phyloP scores from a whole-genome alignment of 2,329 filamentous ascomycete genomes.

The Ophiocordyceps robertsii region DNA sequence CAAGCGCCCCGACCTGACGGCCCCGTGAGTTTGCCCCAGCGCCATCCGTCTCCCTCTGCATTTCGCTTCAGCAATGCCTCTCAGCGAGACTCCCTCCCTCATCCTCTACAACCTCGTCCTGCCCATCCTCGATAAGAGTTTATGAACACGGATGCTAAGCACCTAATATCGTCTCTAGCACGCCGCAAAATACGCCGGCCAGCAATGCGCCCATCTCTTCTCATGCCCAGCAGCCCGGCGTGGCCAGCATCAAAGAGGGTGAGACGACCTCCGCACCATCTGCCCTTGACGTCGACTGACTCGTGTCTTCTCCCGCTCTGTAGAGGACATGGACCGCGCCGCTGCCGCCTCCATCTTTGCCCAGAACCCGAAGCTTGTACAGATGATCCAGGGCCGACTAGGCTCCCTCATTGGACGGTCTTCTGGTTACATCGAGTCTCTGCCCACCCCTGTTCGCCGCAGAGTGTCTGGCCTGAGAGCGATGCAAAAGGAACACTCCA shows the following conservation, averaged over 20 bases:
- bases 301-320: conserved; percentile 1
- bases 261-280: conserved; percentile 19
- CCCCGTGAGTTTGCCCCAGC: conserved; percentile 37
- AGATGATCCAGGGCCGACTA: conserved; percentile 96
- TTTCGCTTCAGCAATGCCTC: neutral
- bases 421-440: conserved; percentile 94
- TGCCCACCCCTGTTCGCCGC: conserved; percentile 77
- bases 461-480: conserved; percentile 93
- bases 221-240: conserved; percentile 86
- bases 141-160: conserved; percentile 14
- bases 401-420: conserved; percentile 86
- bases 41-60: neutral
- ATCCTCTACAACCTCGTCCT: neutral
- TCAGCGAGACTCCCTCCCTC: neutral
- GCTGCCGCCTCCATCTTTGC: conserved; percentile 87
- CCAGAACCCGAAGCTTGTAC: conserved; percentile 85
- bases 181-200: conserved; percentile 94
- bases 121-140: too few relatives aligned
- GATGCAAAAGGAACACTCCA: conserved; percentile 96
- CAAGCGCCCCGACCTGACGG: conserved; percentile 44
- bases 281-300: conserved; percentile 6
- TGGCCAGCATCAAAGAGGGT: conserved; percentile 97
- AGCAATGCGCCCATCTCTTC: conserved; percentile 95
- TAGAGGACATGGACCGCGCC: conserved; percentile 83
- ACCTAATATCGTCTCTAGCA: conserved; percentile 45